Base-by-base conservation (phyloP, 129 eudicot species). In the Chrysanthemum seticuspe region DNA sequence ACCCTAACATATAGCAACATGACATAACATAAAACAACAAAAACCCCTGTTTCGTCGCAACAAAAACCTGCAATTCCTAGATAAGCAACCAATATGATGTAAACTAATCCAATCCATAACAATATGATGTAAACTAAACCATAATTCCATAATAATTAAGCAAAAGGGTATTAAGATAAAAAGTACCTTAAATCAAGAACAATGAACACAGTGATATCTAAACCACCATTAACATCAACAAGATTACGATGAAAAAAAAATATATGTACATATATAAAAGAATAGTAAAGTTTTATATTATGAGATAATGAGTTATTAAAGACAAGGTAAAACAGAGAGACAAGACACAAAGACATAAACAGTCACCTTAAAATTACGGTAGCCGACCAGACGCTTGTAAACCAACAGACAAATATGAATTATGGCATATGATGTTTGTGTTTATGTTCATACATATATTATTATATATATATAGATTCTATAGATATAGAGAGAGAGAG, bases 341-440 rank as follows among this genome's bases (percentile, higher is more conserved):
- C 70, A 58, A 18, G 69, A 52, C 69, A 57, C 67, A 51, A 56
- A 69, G 73, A 80, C 78, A 76, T 80, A 72, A 76, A 68, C 47
- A 65, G 77, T 83, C 78, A 76, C 74, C 63, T 71, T 70, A 77
- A 62, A 71, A 56, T 73, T 76, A 72, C 53, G 63, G 63, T 54
- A 77, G 85, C 79, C 79, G 82, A 81, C 86, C 82, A 66, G 86
- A 82, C 75, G 64, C 77, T 82, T 76, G 70, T 66, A 44, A 40
- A 54, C 51, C 40, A 78, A 78, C 77, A 78, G 82, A 78, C 77
- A 78, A 71, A 54, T 70, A 40, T 57, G 63, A 19, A 50, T 51
- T 73, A 10, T 49, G 31, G 56, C 59, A 12, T 57, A 49, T 31
- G n/a, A 44, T 44, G 6, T n/a, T 56, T 10, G 40, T 44, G 57